A percentile compares a stretch with the other conserved stretches of the same genome.
Conservation (phyloP, 2,329 filamentous ascomycete species). For the Chrysoporthe cubensis region DNA sequence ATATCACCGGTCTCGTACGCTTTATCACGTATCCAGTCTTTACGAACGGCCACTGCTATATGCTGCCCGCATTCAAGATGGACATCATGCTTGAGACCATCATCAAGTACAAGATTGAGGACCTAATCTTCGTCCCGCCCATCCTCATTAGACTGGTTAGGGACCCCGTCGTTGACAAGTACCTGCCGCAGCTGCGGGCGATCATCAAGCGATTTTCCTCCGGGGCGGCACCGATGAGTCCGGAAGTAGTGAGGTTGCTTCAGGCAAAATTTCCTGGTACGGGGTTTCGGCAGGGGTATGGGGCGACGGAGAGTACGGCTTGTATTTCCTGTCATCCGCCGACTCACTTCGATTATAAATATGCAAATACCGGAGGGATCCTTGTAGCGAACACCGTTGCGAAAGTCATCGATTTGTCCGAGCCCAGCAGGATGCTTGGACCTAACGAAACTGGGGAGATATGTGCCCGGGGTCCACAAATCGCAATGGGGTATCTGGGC, state of each 20-base stretch:
- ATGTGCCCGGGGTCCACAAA: slow-evolving; percentile 45
- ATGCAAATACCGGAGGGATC: slow-evolving; percentile 58
- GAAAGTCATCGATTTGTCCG: slow-evolving; percentile 55
- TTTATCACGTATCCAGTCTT: slow-evolving; percentile 31
- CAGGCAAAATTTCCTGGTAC: slow-evolving; percentile 60
- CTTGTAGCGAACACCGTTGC: slow-evolving; percentile 62
- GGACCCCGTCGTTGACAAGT: slow-evolving; percentile 30
- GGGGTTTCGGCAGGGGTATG: slow-evolving; percentile 68
- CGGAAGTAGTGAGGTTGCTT: slow-evolving; percentile 61
- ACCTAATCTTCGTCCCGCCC: slow-evolving; percentile 34
- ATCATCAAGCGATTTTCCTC: slow-evolving; percentile 59
- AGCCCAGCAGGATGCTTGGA: slow-evolving; percentile 56
- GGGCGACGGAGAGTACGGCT: slow-evolving; percentile 68
- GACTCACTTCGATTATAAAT: slow-evolving; percentile 57
- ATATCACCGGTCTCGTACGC: slow-evolving; percentile 32
- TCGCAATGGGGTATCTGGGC: slow-evolving; percentile 53
- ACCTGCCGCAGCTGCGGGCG: slow-evolving; percentile 32
- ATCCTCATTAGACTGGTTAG: slow-evolving; percentile 33
- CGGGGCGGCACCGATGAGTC: slow-evolving; percentile 54
- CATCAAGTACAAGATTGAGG: slow-evolving; percentile 31
- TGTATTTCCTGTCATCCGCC: slow-evolving; percentile 66
- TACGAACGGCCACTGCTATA: slow-evolving; percentile 32
- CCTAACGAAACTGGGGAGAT: slow-evolving; percentile 56
- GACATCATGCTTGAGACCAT: slow-evolving; percentile 31
- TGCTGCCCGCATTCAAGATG: slow-evolving; percentile 34